These are phyloP conservation scores for Hemileia vastatrix DNA, from an alignment of 1,284 basidiomycete genomes.

Conservation along the genomic window DNA sequence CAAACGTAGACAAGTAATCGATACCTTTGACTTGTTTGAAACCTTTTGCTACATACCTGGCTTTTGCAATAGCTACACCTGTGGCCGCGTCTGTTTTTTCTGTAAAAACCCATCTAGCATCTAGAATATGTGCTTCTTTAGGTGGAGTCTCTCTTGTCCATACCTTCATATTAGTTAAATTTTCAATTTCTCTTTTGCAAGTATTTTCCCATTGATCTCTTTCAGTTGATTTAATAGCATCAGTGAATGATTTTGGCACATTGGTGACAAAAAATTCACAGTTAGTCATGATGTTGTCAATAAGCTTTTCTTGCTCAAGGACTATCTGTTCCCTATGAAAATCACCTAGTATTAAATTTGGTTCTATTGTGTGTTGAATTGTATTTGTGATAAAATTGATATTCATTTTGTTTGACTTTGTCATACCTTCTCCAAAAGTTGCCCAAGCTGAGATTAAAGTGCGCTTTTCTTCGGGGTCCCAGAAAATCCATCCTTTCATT, in stretches of 20 bases:
- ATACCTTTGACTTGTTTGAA: too few species aligned
- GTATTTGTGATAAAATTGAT: background rate
- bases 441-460: background rate
- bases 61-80: too few species aligned
- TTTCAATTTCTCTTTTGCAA: background rate
- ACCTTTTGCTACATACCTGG: too few species aligned
- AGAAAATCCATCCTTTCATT: slow-evolving; percentile 2
- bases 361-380: too few species aligned
- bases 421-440: background rate
- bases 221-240: background rate
- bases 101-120: too few species aligned
- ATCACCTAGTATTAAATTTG: background rate
- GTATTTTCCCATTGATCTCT: background rate
- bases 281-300: background rate
- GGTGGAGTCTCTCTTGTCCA: background rate
- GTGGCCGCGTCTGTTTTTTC: too few species aligned
- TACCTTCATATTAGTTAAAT: background rate
- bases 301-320: background rate
- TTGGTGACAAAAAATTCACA: background rate
- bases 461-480: background rate
- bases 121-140: background rate
- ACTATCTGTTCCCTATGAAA: background rate
- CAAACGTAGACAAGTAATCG: too few species aligned
- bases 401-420: background rate
- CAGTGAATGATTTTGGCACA: background rate